phyloP scores from a whole-genome alignment of 1,284 basidiomycete genomes.

The Moesziomyces aphidis region DNA sequence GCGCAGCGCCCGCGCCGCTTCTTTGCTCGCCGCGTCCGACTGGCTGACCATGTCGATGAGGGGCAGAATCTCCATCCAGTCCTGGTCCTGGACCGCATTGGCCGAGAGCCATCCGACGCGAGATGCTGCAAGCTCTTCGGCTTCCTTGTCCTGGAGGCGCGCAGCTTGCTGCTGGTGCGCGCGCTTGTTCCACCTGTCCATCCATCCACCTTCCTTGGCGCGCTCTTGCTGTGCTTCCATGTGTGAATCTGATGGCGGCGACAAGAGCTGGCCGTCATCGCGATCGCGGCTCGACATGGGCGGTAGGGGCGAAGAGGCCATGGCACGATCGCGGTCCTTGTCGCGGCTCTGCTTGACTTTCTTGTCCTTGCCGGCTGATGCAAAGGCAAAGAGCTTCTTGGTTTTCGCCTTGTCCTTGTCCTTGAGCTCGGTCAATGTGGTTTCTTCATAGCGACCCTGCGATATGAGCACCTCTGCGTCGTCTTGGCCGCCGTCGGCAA shows the following conservation, averaged over 20 bases:
- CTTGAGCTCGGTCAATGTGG: slow-evolving; percentile 10
- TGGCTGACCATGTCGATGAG: slow-evolving; percentile 43
- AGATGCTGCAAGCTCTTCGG: slow-evolving; percentile 24
- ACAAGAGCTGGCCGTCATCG: slow-evolving; percentile 14
- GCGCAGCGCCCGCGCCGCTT: slow-evolving; percentile 56
- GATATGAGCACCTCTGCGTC: slow-evolving; percentile 41
- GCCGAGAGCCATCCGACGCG: slow-evolving; percentile 47
- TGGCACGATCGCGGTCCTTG: slow-evolving; percentile 15
- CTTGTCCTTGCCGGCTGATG: slow-evolving; percentile 33
- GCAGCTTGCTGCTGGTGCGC: slow-evolving; percentile 24
- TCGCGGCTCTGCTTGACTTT: slow-evolving; percentile 27
- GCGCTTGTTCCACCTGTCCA: slow-evolving; percentile 38
- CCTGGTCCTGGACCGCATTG: slow-evolving; percentile 22
- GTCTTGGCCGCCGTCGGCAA: slow-evolving; percentile 14
- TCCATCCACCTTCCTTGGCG: slow-evolving; percentile 42
- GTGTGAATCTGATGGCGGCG: slow-evolving; percentile 10
- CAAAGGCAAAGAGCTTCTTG: slow-evolving; percentile 43
- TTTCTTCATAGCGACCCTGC: slow-evolving; percentile 40
- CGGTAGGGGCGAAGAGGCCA: slow-evolving; percentile 11
- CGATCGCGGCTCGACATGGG: slow-evolving; percentile 13
- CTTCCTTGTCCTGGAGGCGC: slow-evolving; percentile 30
- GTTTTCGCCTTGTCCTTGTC: slow-evolving; percentile 36
- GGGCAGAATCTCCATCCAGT: slow-evolving; percentile 49
- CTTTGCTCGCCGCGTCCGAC: slow-evolving; percentile 57
- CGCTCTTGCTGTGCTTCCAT: slow-evolving; percentile 9